Evolutionary conservation across 176 grass and related monocot genomes (phyloP), one percentile per base, ranked within the genome.

Genomic region (Oryza officinalis): DNA sequence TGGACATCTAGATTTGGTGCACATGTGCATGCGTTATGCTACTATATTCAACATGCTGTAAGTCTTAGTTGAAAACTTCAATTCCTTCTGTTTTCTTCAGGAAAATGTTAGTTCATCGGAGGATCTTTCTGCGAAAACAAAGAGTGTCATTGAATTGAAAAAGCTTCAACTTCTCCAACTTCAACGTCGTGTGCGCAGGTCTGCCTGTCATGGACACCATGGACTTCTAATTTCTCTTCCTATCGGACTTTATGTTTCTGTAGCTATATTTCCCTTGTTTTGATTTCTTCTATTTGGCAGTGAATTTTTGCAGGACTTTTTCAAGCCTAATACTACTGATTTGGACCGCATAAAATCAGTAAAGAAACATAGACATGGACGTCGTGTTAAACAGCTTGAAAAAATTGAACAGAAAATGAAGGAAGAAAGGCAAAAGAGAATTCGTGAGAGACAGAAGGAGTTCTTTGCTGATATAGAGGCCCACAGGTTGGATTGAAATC

Each of bases 381-480:
- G 96, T 32, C 89, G 96, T 83, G 84, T 76, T 79, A 99, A 99
- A 75, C 96, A 99, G 45, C 91, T 99, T 78, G 96, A 99, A 83
- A 99, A 89, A 89, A 91, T 96, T 90, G 96, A 99, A 90, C 96
- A 99, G 65, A 99, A 99, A 85, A 96, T 99, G 96, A 99, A 96
- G 86, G 96, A 99, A 86, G 96, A 99, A 81, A 96, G 93, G 67
- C 96, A 99, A 84, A 99, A 92, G 83, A 85, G 96, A 85, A 96
- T 99, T 65, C 93, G 93, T 37, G 96, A 99, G 78, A 94, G 91
- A 67, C 96, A 99, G 68, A 99, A 94, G 82, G 93, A 99, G 72
- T 99, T 99, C 93, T 99, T 99, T 81, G 91, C 87, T 83, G 89
- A 96, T 87, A 87, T 96, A 85, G 96, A 99, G 81, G 77, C 87